These are phyloP conservation scores for Spathaspora boniae DNA, from an alignment of 805 yeast species.

Conservation along the genomic window DNA sequence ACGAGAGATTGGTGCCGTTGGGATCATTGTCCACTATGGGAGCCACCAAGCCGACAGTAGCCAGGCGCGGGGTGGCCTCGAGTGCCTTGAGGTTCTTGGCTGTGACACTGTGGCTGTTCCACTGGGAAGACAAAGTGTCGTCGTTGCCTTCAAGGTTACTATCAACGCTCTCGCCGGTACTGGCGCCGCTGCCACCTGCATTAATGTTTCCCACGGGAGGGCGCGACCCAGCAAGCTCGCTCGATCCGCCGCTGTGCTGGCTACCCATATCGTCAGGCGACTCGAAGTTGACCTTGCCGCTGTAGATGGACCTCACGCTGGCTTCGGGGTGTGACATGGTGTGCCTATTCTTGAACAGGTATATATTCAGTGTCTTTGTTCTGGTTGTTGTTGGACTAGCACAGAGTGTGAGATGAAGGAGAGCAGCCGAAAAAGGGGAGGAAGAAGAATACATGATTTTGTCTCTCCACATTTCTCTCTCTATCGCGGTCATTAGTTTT, in stretches of 20 bases:
- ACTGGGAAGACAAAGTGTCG: too few relatives aligned
- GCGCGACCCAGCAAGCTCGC: too few relatives aligned
- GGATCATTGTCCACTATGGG: conserved; percentile 1
- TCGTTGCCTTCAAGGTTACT: background rate
- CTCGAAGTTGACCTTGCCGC: conserved; percentile 30
- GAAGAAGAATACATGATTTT: background rate
- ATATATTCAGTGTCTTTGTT: background rate
- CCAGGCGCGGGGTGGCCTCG: conserved; percentile 1
- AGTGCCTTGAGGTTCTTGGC: conserved; percentile 18
- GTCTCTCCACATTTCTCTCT: too few relatives aligned
- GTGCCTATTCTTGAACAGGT: background rate
- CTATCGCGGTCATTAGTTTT: too few relatives aligned
- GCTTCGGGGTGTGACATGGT: conserved; percentile 43
- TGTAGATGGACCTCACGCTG: conserved; percentile 35
- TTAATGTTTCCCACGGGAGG: too few relatives aligned
- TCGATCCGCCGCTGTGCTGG: background rate
- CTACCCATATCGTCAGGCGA: conserved; percentile 18
- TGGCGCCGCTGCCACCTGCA: too few relatives aligned
- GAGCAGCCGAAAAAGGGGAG: background rate
- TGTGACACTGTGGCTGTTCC: conserved; percentile 13
- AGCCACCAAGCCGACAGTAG: background rate
- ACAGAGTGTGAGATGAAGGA: too few relatives aligned
- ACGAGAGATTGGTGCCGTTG: conserved; percentile 21
- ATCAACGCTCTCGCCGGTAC: too few relatives aligned
- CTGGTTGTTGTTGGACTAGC: too few relatives aligned